Evolutionary conservation across 441 rosid genomes (phyloP).

Genomic region (Adansonia grandidieri): DNA sequence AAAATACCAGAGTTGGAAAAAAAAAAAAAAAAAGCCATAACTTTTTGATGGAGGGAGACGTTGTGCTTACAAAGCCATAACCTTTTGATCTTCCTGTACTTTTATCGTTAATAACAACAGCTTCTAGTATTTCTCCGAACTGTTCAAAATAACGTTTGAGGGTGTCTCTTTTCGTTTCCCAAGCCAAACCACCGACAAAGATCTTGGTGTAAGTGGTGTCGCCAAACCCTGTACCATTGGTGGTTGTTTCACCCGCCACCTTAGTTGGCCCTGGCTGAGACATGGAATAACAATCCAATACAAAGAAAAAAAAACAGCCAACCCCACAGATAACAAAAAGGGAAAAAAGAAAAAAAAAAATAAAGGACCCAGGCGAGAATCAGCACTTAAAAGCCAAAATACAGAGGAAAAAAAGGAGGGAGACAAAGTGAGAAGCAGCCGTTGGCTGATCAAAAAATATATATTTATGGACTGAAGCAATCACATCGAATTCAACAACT

Average conservation of each 20-base stretch:
- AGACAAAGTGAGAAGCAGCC: slow-evolving; percentile 28
- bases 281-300: slow-evolving; percentile 36
- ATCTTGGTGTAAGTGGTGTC: slow-evolving; percentile 89
- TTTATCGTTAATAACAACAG: slow-evolving; percentile 90
- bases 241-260: slow-evolving; percentile 29
- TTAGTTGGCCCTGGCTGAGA: slow-evolving; percentile 54
- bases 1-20: neutral
- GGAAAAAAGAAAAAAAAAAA: neutral
- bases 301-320: neutral
- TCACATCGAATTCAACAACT: slow-evolving; percentile 14
- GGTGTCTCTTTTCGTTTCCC: slow-evolving; percentile 93
- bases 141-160: slow-evolving; percentile 86
- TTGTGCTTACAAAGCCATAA: slow-evolving; percentile 78
- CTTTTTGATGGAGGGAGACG: neutral
- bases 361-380: neutral
- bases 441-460: slow-evolving; percentile 12
- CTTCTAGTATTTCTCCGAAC: slow-evolving; percentile 94
- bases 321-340: neutral
- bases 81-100: slow-evolving; percentile 95
- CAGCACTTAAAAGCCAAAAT: neutral
- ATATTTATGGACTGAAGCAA: slow-evolving; percentile 13
- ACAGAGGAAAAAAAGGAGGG: slow-evolving; percentile 31
- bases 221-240: slow-evolving; percentile 36
- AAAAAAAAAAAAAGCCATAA: neutral
- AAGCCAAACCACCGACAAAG: slow-evolving; percentile 97